Base-by-base conservation (phyloP, 139 green algal species). In the Coccomyxa sp. region DNA sequence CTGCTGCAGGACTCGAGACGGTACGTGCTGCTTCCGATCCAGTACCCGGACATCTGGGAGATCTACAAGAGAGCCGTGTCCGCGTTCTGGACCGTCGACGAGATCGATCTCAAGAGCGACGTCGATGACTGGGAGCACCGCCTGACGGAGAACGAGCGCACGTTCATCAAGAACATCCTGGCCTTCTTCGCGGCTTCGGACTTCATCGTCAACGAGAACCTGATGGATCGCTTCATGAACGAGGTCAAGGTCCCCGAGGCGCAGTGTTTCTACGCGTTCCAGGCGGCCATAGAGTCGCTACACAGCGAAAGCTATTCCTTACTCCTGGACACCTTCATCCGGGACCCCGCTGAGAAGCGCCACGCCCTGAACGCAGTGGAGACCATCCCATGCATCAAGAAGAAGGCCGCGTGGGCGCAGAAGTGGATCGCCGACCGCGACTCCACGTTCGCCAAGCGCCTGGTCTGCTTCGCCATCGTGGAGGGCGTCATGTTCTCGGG, bases 181-280 rank as follows among this genome's bases (percentile, higher is more conserved):
- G 90, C 86, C 22, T 94, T 93, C 78, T 94, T 94, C 82, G 89
- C 90, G 34, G 73, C 86, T 0, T 87, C 80, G 0, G 90, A 94
- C 74, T 86, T 85, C 31, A 89, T 94, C 68, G 90, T 94, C 6
- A 78, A 89, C 34, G 85, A 91, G 81, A 94, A 94, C 79, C 83
- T 94, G 24, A 77, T 77, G 38, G 55, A 38, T 12, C 44, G 50
- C 27, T 85, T 81, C 74, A 71, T 75, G 44, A 69, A 72, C n/a
- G 90, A 94, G 38, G 74, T 93, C 6, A 82, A 88, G 54, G n/a
- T 93, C 27, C 85, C 87, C 6, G 90, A 94, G 82, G 90, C 89
- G 29, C 77, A 83, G 24, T 80, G 79, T 6, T 90, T 90, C 50
- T 94, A 93, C 75, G 84, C 80, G 0, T 93, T 92, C 74, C 90